Evolutionary conservation across 495 filamentous ascomycete genomes (phyloP), one percentile per base, ranked within the genome.

Genomic region (Penicillium longicatenatum): DNA sequence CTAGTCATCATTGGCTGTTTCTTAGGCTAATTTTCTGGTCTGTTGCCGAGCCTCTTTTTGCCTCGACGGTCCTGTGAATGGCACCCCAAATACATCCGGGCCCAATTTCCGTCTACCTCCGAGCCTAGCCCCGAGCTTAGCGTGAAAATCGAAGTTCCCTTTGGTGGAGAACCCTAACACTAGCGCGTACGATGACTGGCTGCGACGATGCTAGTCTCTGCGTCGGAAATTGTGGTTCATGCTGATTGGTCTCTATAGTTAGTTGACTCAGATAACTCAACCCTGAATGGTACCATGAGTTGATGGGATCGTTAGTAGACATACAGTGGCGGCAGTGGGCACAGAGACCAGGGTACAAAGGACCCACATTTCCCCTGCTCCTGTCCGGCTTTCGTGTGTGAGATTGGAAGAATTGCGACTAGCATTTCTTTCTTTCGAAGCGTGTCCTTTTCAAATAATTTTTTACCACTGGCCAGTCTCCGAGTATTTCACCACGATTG

Each of bases 41-140:
- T n/a, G n/a, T n/a, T n/a, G n/a, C n/a, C n/a, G n/a, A n/a, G n/a
- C n/a, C n/a, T n/a, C n/a, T n/a, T n/a, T n/a, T n/a, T n/a, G n/a
- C n/a, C n/a, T n/a, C n/a, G n/a, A n/a, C n/a, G n/a, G n/a, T n/a
- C n/a, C n/a, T n/a, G n/a, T n/a, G n/a, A n/a, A n/a, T n/a, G n/a
- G n/a, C n/a, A n/a, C n/a, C n/a, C n/a, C n/a, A n/a, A n/a, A n/a
- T n/a, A n/a, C n/a, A n/a, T n/a, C n/a, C n/a, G n/a, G n/a, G n/a
- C n/a, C n/a, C n/a, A n/a, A n/a, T n/a, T n/a, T n/a, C n/a, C n/a
- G n/a, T n/a, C n/a, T n/a, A n/a, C n/a, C n/a, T n/a, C n/a, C n/a
- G n/a, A n/a, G n/a, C n/a, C n/a, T n/a, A n/a, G n/a, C 14, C 21
- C 54, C 46, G 54, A 56, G 17, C 14, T 55, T 50, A 56, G 54